A percentile compares a stretch with the other conserved stretches of the same genome.
Conservation (phyloP, 139 green algal genomes). For the Axilococcus clingmanii region DNA sequence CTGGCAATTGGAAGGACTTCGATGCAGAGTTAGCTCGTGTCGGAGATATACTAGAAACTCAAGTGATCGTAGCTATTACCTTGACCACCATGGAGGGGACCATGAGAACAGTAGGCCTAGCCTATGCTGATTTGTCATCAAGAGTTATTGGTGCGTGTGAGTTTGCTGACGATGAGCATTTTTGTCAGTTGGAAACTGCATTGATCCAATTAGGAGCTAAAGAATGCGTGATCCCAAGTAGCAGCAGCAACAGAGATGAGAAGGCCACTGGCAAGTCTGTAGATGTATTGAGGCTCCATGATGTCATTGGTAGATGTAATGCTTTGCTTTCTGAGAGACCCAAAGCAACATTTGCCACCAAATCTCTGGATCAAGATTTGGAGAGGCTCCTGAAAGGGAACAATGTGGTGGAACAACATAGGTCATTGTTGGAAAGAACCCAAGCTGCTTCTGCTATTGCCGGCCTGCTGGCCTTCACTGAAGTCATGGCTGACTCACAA, state of each 20-base stretch:
- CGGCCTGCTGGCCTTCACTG: slow-evolving; percentile 53
- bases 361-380: slow-evolving; percentile 61
- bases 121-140: slow-evolving; percentile 51
- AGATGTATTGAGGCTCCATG: slow-evolving; percentile 20
- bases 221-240: slow-evolving; percentile 60
- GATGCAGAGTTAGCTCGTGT: slow-evolving; percentile 78
- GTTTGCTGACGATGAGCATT: slow-evolving; percentile 76
- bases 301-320: slow-evolving; percentile 60
- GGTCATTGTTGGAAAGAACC: slow-evolving; percentile 55
- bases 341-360: slow-evolving; percentile 45
- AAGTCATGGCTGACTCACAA: slow-evolving; percentile 40
- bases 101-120: slow-evolving; percentile 54
- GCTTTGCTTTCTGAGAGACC: slow-evolving; percentile 48
- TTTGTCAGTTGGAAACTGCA: slow-evolving; percentile 67
- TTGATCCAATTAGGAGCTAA: slow-evolving; percentile 71
- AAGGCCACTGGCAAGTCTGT: neutral
- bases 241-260: neutral
- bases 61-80: slow-evolving; percentile 47
- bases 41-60: slow-evolving; percentile 48
- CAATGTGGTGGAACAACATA: slow-evolving; percentile 51
- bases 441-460: slow-evolving; percentile 47
- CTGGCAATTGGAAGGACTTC: slow-evolving; percentile 66
- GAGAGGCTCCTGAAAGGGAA: slow-evolving; percentile 29
- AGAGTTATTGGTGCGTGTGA: slow-evolving; percentile 59
- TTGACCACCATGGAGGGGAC: slow-evolving; percentile 10